These are phyloP conservation scores for Emmonsiellopsis sp. DNA, from an alignment of 2,329 filamentous ascomycete genomes.

Conservation along the genomic window DNA sequence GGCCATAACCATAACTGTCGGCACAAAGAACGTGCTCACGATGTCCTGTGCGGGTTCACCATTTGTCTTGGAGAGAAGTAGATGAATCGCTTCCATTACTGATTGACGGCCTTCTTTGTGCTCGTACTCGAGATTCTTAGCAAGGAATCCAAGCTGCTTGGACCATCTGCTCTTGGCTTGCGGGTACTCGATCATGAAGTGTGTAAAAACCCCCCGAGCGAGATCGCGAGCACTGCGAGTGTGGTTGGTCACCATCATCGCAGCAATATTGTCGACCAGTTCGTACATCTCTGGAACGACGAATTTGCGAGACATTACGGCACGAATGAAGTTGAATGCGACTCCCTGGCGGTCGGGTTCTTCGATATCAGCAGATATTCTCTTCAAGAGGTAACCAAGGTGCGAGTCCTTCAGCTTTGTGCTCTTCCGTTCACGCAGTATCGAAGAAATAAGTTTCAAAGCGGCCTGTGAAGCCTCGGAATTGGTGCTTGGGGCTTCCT, in stretches of 20 bases:
- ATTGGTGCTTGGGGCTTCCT: constrained; percentile 65
- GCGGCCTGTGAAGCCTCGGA: constrained; percentile 80
- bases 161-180: constrained; percentile 82
- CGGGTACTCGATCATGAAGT: constrained; percentile 90
- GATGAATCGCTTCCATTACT: constrained; percentile 83
- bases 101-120: constrained; percentile 82
- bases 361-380: constrained; percentile 79
- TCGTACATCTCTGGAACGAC: constrained; percentile 86
- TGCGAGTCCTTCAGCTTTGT: constrained; percentile 71
- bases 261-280: constrained; percentile 76
- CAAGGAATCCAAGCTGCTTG: constrained; percentile 80
- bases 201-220: constrained; percentile 81
- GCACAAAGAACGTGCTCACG: constrained; percentile 71
- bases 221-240: constrained; percentile 80
- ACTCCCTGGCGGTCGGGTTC: constrained; percentile 87
- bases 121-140: constrained; percentile 85
- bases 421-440: constrained; percentile 71
- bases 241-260: constrained; percentile 93
- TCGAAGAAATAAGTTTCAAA: constrained; percentile 75
- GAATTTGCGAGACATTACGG: constrained; percentile 74
- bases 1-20: constrained; percentile 72
- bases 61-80: constrained; percentile 76
- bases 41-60: constrained; percentile 77
- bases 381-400: constrained; percentile 71
- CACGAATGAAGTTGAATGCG: constrained; percentile 87